These are phyloP conservation scores for Penicillium nucicola DNA, from an alignment of 495 filamentous ascomycete genomes.

Conservation along the genomic window DNA sequence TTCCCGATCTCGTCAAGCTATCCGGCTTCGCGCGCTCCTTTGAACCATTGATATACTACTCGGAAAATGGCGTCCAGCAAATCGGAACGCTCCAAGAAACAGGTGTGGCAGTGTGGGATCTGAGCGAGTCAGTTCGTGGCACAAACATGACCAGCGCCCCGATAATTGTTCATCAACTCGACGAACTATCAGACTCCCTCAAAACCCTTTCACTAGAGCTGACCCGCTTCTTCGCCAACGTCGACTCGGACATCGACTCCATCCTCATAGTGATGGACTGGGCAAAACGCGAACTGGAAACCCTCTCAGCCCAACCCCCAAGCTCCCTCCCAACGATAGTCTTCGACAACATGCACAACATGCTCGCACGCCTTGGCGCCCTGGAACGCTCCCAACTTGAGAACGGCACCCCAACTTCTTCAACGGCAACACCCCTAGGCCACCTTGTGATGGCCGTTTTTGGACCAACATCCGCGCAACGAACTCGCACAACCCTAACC, in stretches of 20 bases:
- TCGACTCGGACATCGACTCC: constrained; percentile 87
- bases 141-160: constrained; percentile 87
- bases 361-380: constrained; percentile 64
- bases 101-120: constrained; percentile 86
- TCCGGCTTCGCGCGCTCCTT: constrained; percentile 83
- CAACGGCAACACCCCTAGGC: constrained; percentile 63
- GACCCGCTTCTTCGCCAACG: constrained; percentile 84
- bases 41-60: constrained; percentile 88
- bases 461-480: constrained; percentile 73
- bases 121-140: constrained; percentile 81
- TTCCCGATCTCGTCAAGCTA: constrained; percentile 86
- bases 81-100: constrained; percentile 85
- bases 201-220: constrained; percentile 78
- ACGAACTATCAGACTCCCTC: constrained; percentile 76
- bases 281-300: constrained; percentile 75
- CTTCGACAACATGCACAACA: constrained; percentile 75
- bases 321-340: constrained; percentile 58
- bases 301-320: constrained; percentile 50
- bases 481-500: constrained; percentile 73
- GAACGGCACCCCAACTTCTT: constrained; percentile 39
- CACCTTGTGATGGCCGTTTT: constrained; percentile 64
- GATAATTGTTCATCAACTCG: constrained; percentile 78
- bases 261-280: constrained; percentile 94
- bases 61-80: constrained; percentile 80
- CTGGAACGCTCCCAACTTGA: constrained; percentile 50